A percentile compares a stretch with the other conserved stretches of the same genome.
Evolutionary conservation across 768 basidiomycete genomes (phyloP).

Genomic region (Lentinula lateritia): DNA sequence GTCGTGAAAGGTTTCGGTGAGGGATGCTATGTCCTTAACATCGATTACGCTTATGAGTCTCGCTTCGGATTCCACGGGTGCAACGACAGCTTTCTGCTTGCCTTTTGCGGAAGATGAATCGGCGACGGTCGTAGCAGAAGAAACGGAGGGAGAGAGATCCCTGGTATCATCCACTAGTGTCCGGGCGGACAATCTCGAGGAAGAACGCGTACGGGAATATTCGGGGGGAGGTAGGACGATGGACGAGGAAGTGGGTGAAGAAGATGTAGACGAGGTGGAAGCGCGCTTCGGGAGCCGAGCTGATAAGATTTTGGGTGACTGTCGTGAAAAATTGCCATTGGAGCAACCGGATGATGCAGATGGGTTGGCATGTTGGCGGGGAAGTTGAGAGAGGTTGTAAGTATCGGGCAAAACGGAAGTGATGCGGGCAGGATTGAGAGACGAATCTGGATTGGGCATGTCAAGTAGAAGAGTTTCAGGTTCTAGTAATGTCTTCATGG

Average conservation of each 20-base stretch:
- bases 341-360: not conserved
- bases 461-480: not conserved
- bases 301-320: not conserved
- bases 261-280: not conserved
- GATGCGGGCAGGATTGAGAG: not conserved
- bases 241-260: not conserved
- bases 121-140: not conserved
- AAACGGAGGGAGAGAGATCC: not conserved
- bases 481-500: not conserved
- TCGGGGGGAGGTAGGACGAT: not conserved
- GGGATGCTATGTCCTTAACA: not conserved
- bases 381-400: not conserved
- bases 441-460: not conserved
- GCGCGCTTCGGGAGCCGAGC: not conserved
- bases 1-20: not conserved
- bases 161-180: not conserved
- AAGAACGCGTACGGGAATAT: slow-evolving; percentile 1
- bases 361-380: not conserved
- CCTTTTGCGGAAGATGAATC: not conserved
- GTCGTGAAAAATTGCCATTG: not conserved
- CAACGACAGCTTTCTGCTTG: not conserved
- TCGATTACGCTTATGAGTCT: not conserved
- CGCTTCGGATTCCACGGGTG: not conserved
- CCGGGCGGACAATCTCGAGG: slow-evolving; percentile 1
- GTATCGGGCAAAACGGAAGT: not conserved